These are phyloP conservation scores for Solanum microdontum DNA, from an alignment of 257 asterid genomes.

Conservation along the genomic window DNA sequence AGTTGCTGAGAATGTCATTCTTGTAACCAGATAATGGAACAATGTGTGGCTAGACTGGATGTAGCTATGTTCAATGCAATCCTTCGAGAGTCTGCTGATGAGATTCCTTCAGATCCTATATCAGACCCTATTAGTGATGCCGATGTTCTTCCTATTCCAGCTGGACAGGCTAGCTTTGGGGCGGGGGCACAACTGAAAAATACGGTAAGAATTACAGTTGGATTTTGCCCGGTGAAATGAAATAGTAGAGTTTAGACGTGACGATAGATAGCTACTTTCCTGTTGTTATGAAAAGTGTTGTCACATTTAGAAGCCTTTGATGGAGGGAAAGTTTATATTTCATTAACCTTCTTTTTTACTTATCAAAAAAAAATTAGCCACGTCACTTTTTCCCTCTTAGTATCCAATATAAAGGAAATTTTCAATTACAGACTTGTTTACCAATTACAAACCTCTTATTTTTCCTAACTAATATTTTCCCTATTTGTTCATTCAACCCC, in stretches of 20 bases:
- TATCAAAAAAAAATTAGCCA: background rate
- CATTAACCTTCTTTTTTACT: background rate
- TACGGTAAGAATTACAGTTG: conserved; percentile 36
- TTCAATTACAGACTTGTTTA: background rate
- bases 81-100: conserved; percentile 67
- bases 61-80: conserved; percentile 87
- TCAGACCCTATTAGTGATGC: conserved; percentile 81
- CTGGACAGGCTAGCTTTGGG: conserved; percentile 74
- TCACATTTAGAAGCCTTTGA: background rate
- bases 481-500: background rate
- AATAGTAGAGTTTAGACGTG: background rate
- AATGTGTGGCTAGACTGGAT: conserved; percentile 57
- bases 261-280: background rate
- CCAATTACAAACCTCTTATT: background rate
- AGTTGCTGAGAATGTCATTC: background rate
- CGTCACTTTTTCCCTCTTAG: background rate
- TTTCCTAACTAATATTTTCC: background rate
- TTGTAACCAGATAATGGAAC: conserved; percentile 67
- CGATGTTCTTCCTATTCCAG: conserved; percentile 66
- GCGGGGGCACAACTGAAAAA: conserved; percentile 85
- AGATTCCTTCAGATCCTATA: conserved; percentile 79
- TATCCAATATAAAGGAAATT: background rate
- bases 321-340: background rate
- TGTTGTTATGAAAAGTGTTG: background rate
- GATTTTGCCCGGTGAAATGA: background rate